Percentiles rank a stretch among this genome's conserved stretches.
phyloP scores from a whole-genome alignment of 2,329 filamentous ascomycete genomes.

The Coniochaeta sp. region DNA sequence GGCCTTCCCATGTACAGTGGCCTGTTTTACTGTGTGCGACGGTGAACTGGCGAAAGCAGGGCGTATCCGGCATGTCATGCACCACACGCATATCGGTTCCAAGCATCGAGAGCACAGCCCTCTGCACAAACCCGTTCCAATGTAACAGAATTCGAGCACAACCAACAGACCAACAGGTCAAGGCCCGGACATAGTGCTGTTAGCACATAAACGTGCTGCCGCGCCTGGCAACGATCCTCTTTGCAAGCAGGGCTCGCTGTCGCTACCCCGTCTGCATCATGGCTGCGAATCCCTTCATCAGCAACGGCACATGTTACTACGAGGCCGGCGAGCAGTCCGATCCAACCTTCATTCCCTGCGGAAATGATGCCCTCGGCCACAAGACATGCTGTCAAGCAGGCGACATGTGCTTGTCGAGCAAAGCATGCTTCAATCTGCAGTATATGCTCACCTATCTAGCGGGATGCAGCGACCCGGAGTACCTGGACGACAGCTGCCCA shows the following conservation, averaged over 20 bases:
- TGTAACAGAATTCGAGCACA: neutral
- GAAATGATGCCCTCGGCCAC: slow-evolving; percentile 18
- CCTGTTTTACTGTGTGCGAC: neutral
- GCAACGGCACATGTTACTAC: slow-evolving; percentile 22
- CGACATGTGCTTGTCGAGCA: slow-evolving; percentile 20
- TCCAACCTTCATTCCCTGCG: slow-evolving; percentile 17
- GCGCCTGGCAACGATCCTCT: neutral
- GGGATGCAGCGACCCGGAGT: slow-evolving; percentile 20
- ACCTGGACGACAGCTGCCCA: slow-evolving; percentile 17
- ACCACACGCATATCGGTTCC: neutral
- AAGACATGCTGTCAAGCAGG: slow-evolving; percentile 20
- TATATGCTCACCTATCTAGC: slow-evolving; percentile 17
- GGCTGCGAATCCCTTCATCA: slow-evolving; percentile 11
- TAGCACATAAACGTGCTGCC: neutral
- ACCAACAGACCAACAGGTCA: neutral
- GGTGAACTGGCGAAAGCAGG: neutral
- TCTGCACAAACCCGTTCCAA: neutral
- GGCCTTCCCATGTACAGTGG: neutral
- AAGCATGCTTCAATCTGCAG: slow-evolving; percentile 14
- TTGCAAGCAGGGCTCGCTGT: neutral
- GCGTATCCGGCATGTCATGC: neutral
- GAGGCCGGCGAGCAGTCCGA: slow-evolving; percentile 9
- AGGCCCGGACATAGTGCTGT: neutral
- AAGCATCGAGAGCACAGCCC: neutral
- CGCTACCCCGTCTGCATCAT: neutral